phyloP scores from a whole-genome alignment of 2,329 filamentous ascomycete genomes.

The Podosphaera fusca region DNA sequence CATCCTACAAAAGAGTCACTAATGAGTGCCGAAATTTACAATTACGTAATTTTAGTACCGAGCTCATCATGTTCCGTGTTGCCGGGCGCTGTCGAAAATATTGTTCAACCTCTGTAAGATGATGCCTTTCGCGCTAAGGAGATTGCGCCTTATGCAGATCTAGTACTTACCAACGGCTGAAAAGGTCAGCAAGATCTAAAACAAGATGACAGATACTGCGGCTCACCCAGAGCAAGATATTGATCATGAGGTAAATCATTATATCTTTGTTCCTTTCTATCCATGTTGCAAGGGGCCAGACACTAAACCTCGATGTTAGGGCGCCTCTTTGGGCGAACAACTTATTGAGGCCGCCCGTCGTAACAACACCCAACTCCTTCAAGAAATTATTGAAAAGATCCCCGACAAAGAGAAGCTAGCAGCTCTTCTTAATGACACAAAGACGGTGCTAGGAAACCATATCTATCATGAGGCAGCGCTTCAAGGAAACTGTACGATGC shows the following conservation, averaged over 20 bases:
- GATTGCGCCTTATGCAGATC: no score
- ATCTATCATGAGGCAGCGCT: constrained; percentile 74
- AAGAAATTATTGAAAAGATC: constrained; percentile 43
- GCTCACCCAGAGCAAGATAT: constrained; percentile 10
- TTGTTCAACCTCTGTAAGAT: no score
- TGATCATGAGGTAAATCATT: constrained; percentile 11
- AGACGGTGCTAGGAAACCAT: constrained; percentile 68
- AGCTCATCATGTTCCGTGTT: no score
- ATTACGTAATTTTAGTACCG: no score
- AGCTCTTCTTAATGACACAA: constrained; percentile 62
- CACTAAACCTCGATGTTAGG: constrained; percentile 26
- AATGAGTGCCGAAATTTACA: no score
- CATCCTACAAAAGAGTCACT: no score
- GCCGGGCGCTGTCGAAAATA: no score
- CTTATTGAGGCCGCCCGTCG: constrained; percentile 82
- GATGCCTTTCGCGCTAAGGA: no score
- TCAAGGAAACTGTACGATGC: constrained; percentile 56
- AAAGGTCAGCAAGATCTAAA: neutral
- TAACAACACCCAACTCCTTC: constrained; percentile 72
- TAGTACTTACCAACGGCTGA: no score
- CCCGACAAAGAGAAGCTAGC: constrained; percentile 38
- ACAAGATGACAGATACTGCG: constrained; percentile 13
- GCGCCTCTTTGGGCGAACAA: constrained; percentile 63
- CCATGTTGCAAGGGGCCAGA: neutral
- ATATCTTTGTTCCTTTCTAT: neutral